These are phyloP conservation scores for Akebia trifoliata DNA, from an alignment of 164 flowering plant genomes.

Conservation along the genomic window DNA sequence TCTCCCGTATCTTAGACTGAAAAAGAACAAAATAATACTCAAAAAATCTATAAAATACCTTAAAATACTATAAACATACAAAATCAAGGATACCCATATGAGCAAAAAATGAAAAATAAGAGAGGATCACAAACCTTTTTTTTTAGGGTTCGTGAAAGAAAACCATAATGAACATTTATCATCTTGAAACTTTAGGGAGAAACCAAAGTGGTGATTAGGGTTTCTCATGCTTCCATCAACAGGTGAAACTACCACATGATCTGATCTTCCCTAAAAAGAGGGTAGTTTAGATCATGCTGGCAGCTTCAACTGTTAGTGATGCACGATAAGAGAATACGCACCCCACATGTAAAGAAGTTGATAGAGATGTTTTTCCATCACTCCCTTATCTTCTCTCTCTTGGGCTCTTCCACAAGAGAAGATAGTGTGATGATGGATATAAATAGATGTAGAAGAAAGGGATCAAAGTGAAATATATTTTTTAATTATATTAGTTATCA, in stretches of 20 bases:
- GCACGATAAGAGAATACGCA: conserved; percentile 23
- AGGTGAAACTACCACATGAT: conserved; percentile 80
- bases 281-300: conserved; percentile 78
- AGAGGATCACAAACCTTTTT: conserved; percentile 19
- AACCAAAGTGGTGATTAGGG: background rate
- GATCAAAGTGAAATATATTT: conserved; percentile 3
- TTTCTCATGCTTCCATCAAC: conserved; percentile 38
- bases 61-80: background rate
- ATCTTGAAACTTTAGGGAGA: background rate
- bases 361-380: too few species aligned
- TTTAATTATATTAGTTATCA: conserved; percentile 5
- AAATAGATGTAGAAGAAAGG: conserved; percentile 20
- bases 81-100: conserved; percentile 1
- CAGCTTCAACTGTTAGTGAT: conserved; percentile 68
- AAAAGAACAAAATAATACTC: conserved; percentile 1
- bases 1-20: conserved; percentile 5
- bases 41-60: background rate
- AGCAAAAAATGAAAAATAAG: conserved; percentile 6
- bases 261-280: conserved; percentile 39
- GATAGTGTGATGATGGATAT: conserved; percentile 19
- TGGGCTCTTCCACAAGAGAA: too few species aligned
- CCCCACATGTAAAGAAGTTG: background rate
- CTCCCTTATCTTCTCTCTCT: background rate
- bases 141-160: conserved; percentile 8
- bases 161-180: conserved; percentile 2